Evolutionary conservation across 441 rosid genomes (phyloP), one percentile per base, ranked within the genome.

Genomic region (Erodium texanum): DNA sequence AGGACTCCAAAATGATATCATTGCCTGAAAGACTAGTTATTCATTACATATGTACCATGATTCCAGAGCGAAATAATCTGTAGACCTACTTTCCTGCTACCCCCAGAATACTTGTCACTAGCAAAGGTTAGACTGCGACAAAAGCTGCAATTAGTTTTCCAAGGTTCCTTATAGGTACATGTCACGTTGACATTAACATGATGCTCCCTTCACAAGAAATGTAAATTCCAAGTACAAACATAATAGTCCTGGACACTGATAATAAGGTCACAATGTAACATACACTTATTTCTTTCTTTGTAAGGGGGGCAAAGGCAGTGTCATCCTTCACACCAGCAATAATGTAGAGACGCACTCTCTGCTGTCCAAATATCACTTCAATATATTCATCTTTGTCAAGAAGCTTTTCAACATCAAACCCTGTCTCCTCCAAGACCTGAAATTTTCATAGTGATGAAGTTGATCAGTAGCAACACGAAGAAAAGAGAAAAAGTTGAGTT

Each of bases 271-370:
- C 99, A 54, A 12, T 2, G 58, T 48, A 62, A 85, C 99, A 70
- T 86, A 94, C 99, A 79, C 97, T 94, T 69, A 94, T 94, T 82
- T 92, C 99, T 83, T 92, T 94, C 81, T 94, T 94, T 2, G 98
- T 92, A 14, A 65, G 99, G 19, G 98, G 99, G 67, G 94, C 97
- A 81, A 94, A 94, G 69, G 87, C 79, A 62, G 94, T 88, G 78
- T 88, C 89, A 71, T 88, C 93, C 70, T 83, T 80, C 72, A 94
- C 94, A 66, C 98, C 90, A 69, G 91, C 86, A 73, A 94, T 82
- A 66, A 92, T 89, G 81, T 89, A 94, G 38, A 94, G 89, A 29
- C 96, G 87, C 64, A 94, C 99, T 78, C 99, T 86, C 81, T 94
- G 98, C 82, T 88, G 90, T 67, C 98, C 96, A 84, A 92, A 92